phyloP scores from a whole-genome alignment of 129 eudicot genomes.

The Sambucus nigra region DNA sequence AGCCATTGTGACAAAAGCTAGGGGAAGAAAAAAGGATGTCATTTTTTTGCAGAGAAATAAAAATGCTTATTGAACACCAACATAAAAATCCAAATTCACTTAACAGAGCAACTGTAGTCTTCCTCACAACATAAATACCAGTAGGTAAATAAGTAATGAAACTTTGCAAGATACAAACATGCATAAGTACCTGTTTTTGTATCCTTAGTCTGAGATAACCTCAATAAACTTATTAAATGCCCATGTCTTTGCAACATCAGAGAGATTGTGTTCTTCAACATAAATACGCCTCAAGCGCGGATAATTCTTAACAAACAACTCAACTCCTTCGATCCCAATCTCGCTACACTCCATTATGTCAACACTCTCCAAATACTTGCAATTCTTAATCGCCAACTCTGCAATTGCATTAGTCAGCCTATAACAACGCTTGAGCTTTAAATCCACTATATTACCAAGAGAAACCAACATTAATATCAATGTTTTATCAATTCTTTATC shows the following conservation, averaged over 20 bases:
- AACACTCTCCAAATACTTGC: constrained; percentile 49
- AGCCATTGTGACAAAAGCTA: no score
- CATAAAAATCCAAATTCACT: no score
- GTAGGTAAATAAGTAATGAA: no score
- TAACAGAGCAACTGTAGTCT: no score
- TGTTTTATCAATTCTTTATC: constrained; percentile 65
- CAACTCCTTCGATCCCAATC: constrained; percentile 39
- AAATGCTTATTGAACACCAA: no score
- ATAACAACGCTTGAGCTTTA: constrained; percentile 59
- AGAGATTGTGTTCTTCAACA: constrained; percentile 50
- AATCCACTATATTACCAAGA: constrained; percentile 21
- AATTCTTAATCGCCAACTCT: constrained; percentile 35
- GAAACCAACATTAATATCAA: constrained; percentile 55
- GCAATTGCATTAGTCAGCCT: constrained; percentile 27
- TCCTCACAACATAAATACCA: no score
- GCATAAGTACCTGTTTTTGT: no score
- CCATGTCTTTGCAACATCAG: constrained; percentile 38
- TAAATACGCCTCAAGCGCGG: constrained; percentile 28
- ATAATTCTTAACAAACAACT: constrained; percentile 34
- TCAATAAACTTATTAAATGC: constrained; percentile 29
- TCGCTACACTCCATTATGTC: constrained; percentile 48
- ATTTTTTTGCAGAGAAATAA: no score
- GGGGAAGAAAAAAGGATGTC: no score
- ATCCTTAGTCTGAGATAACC: no score
- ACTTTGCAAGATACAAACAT: no score